These are phyloP conservation scores for Torulaspora microellipsoides DNA, from an alignment of 805 yeast genomes.

Conservation along the genomic window DNA sequence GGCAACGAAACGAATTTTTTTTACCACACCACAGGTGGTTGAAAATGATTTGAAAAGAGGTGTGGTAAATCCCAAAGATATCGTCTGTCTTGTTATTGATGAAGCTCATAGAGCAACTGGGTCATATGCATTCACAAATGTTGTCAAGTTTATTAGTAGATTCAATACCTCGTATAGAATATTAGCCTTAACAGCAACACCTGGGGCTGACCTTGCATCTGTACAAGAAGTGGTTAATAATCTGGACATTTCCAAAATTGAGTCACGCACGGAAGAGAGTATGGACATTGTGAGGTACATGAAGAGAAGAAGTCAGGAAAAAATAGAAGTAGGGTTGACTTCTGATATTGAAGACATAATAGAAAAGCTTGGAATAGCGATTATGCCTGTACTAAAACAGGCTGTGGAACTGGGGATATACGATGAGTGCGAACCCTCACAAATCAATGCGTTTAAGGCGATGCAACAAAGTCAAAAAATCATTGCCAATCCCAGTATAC, in stretches of 20 bases:
- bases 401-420: constrained; percentile 63
- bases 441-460: constrained; percentile 65
- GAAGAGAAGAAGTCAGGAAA: constrained; percentile 58
- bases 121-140: constrained; percentile 81
- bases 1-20: constrained; percentile 72
- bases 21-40: constrained; percentile 94
- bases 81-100: constrained; percentile 78
- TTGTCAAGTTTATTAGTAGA: constrained; percentile 61
- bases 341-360: constrained; percentile 54
- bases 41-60: constrained; percentile 84
- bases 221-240: constrained; percentile 82
- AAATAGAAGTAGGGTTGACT: constrained; percentile 51
- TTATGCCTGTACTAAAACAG: constrained; percentile 57
- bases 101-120: constrained; percentile 96
- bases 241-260: constrained; percentile 68
- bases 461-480: constrained; percentile 63
- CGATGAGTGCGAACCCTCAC: constrained; percentile 59
- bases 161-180: constrained; percentile 66
- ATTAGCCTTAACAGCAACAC: constrained; percentile 92
- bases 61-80: constrained; percentile 63
- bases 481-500: constrained; percentile 46
- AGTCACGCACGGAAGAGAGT: constrained; percentile 80
- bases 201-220: constrained; percentile 81
- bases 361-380: constrained; percentile 54
- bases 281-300: constrained; percentile 76